A percentile compares a stretch with the other conserved stretches of the same genome.
phyloP scores from a whole-genome alignment of 805 yeast species.

The Wickerhamomyces canadensis region DNA sequence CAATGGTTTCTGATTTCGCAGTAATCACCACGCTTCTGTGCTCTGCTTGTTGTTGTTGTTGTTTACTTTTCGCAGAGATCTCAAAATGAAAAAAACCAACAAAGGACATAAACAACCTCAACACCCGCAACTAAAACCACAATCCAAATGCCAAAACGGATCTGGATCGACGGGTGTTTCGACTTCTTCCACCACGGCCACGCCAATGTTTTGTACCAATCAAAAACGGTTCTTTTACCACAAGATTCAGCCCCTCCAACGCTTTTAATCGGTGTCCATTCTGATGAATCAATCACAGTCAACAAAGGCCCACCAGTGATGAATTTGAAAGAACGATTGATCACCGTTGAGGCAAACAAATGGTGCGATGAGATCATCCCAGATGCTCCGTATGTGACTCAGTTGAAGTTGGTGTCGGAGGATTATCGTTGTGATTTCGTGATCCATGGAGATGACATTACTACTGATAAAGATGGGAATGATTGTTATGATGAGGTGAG shows the following conservation, averaged over 20 bases:
- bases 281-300: conserved; percentile 74
- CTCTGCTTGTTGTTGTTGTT: too few species aligned
- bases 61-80: too few species aligned
- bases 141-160: conserved; percentile 25
- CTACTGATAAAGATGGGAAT: conserved; percentile 92
- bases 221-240: conserved; percentile 66
- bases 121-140: conserved; percentile 8
- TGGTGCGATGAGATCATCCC: conserved; percentile 76
- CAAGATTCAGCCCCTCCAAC: conserved; percentile 25
- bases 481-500: conserved; percentile 87
- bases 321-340: conserved; percentile 70
- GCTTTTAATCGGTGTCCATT: conserved; percentile 83
- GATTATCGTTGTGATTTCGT: conserved; percentile 74
- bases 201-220: conserved; percentile 94
- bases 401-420: conserved; percentile 68
- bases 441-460: conserved; percentile 98
- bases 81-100: neutral
- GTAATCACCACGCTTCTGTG: too few species aligned
- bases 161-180: conserved; percentile 98
- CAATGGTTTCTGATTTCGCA: too few species aligned
- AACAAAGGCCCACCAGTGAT: conserved; percentile 96
- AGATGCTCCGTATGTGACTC: conserved; percentile 91
- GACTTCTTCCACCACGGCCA: conserved; percentile 98
- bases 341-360: conserved; percentile 85
- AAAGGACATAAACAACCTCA: neutral